Evolutionary conservation across 306 rosid genomes (phyloP).

Genomic region (Quercus alba): DNA sequence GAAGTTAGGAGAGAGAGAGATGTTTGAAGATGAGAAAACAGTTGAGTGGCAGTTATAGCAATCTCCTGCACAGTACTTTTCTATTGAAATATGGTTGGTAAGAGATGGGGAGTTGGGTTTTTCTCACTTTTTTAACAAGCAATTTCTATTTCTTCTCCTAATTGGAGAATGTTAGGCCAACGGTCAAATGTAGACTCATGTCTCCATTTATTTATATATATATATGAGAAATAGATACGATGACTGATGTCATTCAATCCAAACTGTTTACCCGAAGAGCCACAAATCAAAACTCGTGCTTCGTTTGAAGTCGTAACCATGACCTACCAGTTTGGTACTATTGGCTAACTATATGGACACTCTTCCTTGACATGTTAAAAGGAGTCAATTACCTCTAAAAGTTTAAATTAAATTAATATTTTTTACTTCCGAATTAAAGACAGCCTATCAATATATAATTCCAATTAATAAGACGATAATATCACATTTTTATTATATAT

Average conservation of each 20-base stretch:
- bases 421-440: too few species aligned
- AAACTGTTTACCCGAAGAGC: background rate
- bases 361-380: background rate
- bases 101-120: slow-evolving; percentile 27
- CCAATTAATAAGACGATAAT: too few species aligned
- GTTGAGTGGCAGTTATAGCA: slow-evolving; percentile 33
- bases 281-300: background rate
- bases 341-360: background rate
- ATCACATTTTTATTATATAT: too few species aligned
- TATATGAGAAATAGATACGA: background rate
- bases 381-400: too few species aligned
- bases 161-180: slow-evolving; percentile 58
- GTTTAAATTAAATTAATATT: too few species aligned
- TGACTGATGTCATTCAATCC: background rate
- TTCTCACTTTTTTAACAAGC: slow-evolving; percentile 50
- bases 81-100: slow-evolving; percentile 46
- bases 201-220: slow-evolving; percentile 19
- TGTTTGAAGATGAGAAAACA: slow-evolving; percentile 45
- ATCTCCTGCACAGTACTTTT: slow-evolving; percentile 10
- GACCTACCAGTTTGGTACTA: background rate
- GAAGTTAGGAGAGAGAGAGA: slow-evolving; percentile 15
- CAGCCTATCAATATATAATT: too few species aligned
- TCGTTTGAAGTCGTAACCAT: background rate
- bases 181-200: slow-evolving; percentile 41
- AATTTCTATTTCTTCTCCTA: slow-evolving; percentile 29